phyloP scores from a whole-genome alignment of 768 basidiomycete species.

The Serendipita indica region DNA sequence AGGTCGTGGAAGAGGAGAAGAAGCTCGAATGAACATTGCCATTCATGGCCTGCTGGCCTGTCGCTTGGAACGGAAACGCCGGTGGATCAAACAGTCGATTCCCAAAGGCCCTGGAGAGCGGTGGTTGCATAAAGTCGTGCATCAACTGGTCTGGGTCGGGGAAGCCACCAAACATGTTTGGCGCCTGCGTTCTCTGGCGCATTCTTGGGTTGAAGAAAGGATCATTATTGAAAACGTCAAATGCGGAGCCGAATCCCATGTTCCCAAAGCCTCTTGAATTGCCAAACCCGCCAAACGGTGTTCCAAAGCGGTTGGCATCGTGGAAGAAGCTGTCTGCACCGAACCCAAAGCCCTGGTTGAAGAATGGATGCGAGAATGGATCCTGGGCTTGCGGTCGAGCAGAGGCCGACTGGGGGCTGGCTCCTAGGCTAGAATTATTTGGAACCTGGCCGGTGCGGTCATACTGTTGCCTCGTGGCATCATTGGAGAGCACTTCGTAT shows the following conservation, averaged over 20 bases:
- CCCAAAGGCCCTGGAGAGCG: not conserved
- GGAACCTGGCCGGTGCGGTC: not conserved
- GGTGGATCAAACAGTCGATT: not conserved
- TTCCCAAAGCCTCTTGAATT: not conserved
- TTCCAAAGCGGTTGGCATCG: not conserved
- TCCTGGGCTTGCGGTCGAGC: not conserved
- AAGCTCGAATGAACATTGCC: not conserved
- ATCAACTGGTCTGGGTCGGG: not conserved
- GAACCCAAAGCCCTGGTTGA: not conserved
- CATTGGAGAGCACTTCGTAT: slow-evolving; percentile 4
- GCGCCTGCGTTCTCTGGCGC: not conserved
- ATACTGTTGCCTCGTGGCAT: not conserved
- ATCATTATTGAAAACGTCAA: slow-evolving; percentile 1
- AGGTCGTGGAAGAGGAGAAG: slow-evolving; percentile 1
- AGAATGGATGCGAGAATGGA: not conserved
- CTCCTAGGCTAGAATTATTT: not conserved
- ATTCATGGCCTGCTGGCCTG: not conserved
- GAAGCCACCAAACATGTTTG: not conserved
- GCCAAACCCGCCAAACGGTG: not conserved
- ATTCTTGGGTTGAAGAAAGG: not conserved
- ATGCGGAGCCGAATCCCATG: too few relatives aligned
- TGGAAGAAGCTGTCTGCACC: not conserved
- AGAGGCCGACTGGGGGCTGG: not conserved
- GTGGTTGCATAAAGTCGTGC: not conserved
- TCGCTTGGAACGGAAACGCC: not conserved